Conservation (phyloP, 129 eudicot genomes). For the Kitagawia praeruptora region DNA sequence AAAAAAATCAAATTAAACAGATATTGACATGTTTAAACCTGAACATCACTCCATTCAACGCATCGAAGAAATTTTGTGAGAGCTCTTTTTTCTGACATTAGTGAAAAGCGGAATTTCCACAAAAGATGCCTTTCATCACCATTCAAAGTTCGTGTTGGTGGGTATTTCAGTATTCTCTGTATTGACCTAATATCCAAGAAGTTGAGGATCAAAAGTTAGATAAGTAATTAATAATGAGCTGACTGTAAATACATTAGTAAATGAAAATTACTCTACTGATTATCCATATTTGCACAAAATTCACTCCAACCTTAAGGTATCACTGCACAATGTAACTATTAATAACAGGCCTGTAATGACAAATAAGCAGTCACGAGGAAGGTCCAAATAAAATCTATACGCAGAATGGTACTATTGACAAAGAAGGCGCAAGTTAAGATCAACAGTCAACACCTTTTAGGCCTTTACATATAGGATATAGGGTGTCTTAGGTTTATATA, state of each 20-base stretch:
- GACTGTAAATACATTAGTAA: background rate
- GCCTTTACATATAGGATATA: background rate
- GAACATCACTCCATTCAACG: constrained; percentile 99
- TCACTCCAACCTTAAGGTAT: background rate
- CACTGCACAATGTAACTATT: background rate
- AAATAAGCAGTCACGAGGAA: background rate
- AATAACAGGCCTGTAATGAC: background rate
- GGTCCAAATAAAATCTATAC: background rate
- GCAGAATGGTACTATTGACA: background rate
- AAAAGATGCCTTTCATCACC: constrained; percentile 95
- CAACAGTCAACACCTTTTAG: background rate
- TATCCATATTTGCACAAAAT: background rate
- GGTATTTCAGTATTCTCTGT: constrained; percentile 82
- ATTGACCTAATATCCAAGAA: constrained; percentile 55
- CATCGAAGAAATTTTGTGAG: constrained; percentile 92
- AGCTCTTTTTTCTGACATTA: constrained; percentile 91
- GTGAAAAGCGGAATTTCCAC: constrained; percentile 95
- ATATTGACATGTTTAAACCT: constrained; percentile 34
- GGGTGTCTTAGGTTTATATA: background rate
- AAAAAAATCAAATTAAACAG: background rate
- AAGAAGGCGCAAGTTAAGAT: background rate
- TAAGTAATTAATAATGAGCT: background rate
- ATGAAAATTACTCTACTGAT: background rate
- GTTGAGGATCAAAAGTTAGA: background rate
- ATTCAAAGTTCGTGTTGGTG: constrained; percentile 87